phyloP scores from a whole-genome alignment of 768 basidiomycete genomes.

The Termitomyces sp. region DNA sequence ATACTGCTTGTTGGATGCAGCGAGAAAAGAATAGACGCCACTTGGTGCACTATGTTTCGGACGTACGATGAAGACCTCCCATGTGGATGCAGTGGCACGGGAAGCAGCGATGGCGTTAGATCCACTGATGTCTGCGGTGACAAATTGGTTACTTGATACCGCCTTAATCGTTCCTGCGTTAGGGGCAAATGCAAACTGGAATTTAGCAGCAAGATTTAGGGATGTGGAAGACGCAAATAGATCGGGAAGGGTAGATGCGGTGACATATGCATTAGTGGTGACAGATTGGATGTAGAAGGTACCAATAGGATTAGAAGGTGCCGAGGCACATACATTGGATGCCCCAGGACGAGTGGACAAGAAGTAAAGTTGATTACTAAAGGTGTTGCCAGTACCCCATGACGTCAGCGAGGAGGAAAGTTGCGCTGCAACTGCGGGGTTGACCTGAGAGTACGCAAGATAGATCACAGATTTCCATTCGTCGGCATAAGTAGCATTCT shows the following conservation, averaged over 20 bases:
- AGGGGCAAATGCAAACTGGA: slow-evolving; percentile 23
- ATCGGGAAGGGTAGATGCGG: slow-evolving; percentile 16
- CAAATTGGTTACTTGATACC: slow-evolving; percentile 18
- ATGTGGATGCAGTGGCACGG: slow-evolving; percentile 20
- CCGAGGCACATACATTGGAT: slow-evolving; percentile 22
- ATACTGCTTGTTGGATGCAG: slow-evolving; percentile 25
- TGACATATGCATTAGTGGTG: slow-evolving; percentile 18
- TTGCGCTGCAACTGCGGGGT: slow-evolving; percentile 20
- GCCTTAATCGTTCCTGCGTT: slow-evolving; percentile 25
- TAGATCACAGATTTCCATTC: slow-evolving; percentile 31
- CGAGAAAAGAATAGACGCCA: slow-evolving; percentile 25
- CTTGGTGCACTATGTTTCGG: slow-evolving; percentile 18
- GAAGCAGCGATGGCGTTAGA: slow-evolving; percentile 21
- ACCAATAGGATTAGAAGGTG: slow-evolving; percentile 22
- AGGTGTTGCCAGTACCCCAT: slow-evolving; percentile 29
- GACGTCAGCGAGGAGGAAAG: slow-evolving; percentile 24
- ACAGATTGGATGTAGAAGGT: slow-evolving; percentile 23
- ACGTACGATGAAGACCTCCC: slow-evolving; percentile 25
- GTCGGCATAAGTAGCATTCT: slow-evolving; percentile 20
- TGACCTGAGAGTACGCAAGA: slow-evolving; percentile 24
- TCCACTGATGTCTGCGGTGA: slow-evolving; percentile 28
- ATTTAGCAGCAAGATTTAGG: slow-evolving; percentile 17
- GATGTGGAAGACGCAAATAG: slow-evolving; percentile 19
- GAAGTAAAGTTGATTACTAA: slow-evolving; percentile 26
- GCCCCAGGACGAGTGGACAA: slow-evolving; percentile 26